These are phyloP conservation scores for Zarea fungicola DNA, from an alignment of 2,329 filamentous ascomycete genomes.

Conservation along the genomic window DNA sequence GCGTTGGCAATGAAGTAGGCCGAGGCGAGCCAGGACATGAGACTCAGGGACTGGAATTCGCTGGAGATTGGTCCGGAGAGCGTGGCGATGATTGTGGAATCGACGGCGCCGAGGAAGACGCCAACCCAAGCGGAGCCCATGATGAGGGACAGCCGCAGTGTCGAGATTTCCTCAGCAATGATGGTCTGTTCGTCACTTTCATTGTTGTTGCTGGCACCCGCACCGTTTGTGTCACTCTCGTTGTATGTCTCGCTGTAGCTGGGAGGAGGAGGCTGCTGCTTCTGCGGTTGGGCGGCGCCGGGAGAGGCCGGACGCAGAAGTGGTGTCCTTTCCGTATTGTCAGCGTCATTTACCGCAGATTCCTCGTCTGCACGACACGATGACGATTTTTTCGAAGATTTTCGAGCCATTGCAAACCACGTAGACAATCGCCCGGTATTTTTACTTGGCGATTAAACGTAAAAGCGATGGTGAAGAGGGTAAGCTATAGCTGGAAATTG, in stretches of 20 bases:
- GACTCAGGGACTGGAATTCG: slow-evolving; percentile 72
- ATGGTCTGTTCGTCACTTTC: slow-evolving; percentile 25
- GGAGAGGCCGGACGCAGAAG: background rate
- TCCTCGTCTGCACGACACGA: background rate
- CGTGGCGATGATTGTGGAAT: slow-evolving; percentile 81
- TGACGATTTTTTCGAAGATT: background rate
- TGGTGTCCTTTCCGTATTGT: slow-evolving; percentile 2
- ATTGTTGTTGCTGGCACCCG: no score
- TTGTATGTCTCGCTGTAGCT: background rate
- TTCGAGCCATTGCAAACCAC: background rate
- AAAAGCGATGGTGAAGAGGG: no score
- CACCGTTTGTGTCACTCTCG: no score
- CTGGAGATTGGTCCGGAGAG: slow-evolving; percentile 78
- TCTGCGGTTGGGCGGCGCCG: background rate
- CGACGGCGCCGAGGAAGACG: slow-evolving; percentile 60
- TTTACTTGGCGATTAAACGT: no score
- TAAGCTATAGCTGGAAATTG: no score
- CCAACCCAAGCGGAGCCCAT: slow-evolving; percentile 53
- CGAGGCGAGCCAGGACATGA: slow-evolving; percentile 83
- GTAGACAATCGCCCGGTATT: no score
- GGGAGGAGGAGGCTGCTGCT: background rate
- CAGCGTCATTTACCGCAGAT: background rate
- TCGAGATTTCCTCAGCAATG: slow-evolving; percentile 44
- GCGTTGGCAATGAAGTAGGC: slow-evolving; percentile 86
- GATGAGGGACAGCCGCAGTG: slow-evolving; percentile 46